Evolutionary conservation across 148 eudicot species (phyloP).

Genomic region (Heliosperma pusillum): DNA sequence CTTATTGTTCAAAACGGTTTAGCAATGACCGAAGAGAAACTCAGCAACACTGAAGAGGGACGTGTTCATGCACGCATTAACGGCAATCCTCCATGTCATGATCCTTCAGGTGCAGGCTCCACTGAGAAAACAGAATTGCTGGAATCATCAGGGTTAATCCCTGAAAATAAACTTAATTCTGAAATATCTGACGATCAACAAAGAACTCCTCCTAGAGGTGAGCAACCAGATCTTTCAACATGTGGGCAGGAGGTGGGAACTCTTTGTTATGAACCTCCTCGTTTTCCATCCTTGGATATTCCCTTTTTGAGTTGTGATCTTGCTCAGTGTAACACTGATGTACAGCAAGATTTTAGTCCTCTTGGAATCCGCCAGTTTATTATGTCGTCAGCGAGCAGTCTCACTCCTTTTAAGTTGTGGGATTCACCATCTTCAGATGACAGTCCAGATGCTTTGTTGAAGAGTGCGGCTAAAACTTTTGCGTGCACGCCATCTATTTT

Average conservation of each 20-base stretch:
- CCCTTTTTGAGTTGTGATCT: slow-evolving; percentile 97
- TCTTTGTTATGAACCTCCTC: slow-evolving; percentile 85
- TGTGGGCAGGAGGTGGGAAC: slow-evolving; percentile 51
- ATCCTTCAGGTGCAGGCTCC: slow-evolving; percentile 26
- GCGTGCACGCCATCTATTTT: slow-evolving; percentile 80
- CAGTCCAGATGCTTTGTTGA: slow-evolving; percentile 74
- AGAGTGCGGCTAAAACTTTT: slow-evolving; percentile 85
- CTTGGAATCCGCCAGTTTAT: slow-evolving; percentile 82
- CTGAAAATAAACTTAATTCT: slow-evolving; percentile 49
- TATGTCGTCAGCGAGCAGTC: slow-evolving; percentile 54
- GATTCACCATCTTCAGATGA: slow-evolving; percentile 67
- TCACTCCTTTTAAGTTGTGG: slow-evolving; percentile 75
- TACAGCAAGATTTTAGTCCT: slow-evolving; percentile 84
- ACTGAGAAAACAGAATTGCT: slow-evolving; percentile 34
- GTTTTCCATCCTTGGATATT: slow-evolving; percentile 79
- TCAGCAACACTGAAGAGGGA: slow-evolving; percentile 31
- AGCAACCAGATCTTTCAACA: slow-evolving; percentile 19
- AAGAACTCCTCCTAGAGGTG: slow-evolving; percentile 29
- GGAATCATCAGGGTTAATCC: slow-evolving; percentile 39
- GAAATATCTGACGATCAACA: slow-evolving; percentile 33
- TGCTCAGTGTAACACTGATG: slow-evolving; percentile 59
- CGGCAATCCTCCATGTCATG: slow-evolving; percentile 25
- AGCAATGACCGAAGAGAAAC: slow-evolving; percentile 17
- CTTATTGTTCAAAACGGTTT: slow-evolving; percentile 30
- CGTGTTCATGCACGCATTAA: slow-evolving; percentile 27